These are phyloP conservation scores for Xylaria bambusicola DNA, from an alignment of 495 filamentous ascomycete species.

Conservation along the genomic window DNA sequence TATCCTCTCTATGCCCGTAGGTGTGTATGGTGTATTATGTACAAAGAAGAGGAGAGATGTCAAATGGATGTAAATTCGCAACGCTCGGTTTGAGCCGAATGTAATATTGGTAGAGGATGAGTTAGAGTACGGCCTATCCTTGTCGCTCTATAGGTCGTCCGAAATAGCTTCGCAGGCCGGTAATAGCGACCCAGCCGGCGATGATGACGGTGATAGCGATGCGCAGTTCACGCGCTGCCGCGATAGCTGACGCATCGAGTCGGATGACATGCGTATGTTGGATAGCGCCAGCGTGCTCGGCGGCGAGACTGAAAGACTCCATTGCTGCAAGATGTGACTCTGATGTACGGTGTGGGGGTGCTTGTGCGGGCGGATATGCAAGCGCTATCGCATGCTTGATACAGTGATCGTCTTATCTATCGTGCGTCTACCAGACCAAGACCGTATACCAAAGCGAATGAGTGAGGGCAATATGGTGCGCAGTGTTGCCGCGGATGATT, in stretches of 20 bases:
- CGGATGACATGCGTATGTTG: slow-evolving; percentile 32
- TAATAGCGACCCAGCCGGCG: slow-evolving; percentile 61
- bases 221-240: slow-evolving; percentile 69
- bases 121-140: no score
- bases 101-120: no score
- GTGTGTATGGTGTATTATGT: neutral
- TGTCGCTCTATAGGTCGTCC: neutral
- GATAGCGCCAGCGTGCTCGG: slow-evolving; percentile 31
- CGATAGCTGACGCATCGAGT: slow-evolving; percentile 24
- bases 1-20: slow-evolving; percentile 25
- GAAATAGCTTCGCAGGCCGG: slow-evolving; percentile 23
- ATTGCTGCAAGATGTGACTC: neutral
- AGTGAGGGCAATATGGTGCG: no score
- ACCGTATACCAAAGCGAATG: no score
- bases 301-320: slow-evolving; percentile 35
- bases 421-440: no score
- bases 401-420: no score
- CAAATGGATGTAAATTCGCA: no score
- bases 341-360: neutral
- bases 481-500: no score
- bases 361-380: neutral
- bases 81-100: no score
- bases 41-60: neutral
- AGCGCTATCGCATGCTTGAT: neutral
- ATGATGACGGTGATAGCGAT: slow-evolving; percentile 69